Percentiles rank a stretch among this genome's conserved stretches.
These are phyloP conservation scores for Diaporthe nobilis DNA, from an alignment of 2,329 filamentous ascomycete genomes.

Conservation along the genomic window DNA sequence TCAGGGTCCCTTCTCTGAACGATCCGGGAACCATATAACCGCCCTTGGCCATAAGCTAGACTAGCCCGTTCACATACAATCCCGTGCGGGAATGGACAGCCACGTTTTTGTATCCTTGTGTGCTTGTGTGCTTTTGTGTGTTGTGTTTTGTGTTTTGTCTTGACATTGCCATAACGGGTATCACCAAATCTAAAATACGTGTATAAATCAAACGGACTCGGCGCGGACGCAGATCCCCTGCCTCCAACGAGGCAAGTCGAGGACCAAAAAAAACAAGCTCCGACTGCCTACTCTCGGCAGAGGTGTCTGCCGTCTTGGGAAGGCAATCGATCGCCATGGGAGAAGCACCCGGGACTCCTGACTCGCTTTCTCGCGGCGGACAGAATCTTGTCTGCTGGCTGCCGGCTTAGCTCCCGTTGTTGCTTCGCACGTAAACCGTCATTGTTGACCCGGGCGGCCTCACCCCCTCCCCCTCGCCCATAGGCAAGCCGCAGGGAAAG, in stretches of 20 bases:
- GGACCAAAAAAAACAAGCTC: slow-evolving; percentile 15
- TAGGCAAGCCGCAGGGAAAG: not conserved
- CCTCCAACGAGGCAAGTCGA: not conserved
- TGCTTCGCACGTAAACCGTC: not conserved
- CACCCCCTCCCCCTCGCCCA: not conserved
- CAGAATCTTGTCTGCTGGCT: slow-evolving; percentile 29
- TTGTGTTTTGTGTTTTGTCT: slow-evolving; percentile 9
- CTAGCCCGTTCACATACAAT: slow-evolving; percentile 20
- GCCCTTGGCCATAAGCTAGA: slow-evolving; percentile 19
- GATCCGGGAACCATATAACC: slow-evolving; percentile 14
- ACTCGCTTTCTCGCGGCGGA: slow-evolving; percentile 7
- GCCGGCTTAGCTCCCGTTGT: slow-evolving; percentile 25
- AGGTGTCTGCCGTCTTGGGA: slow-evolving; percentile 24
- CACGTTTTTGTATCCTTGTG: not conserved
- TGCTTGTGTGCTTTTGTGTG: not conserved
- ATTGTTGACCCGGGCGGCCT: not conserved
- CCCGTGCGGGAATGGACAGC: slow-evolving; percentile 7
- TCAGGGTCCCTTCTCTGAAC: not conserved
- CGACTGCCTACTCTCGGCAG: slow-evolving; percentile 4
- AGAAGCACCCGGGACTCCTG: not conserved
- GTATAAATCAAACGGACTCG: not conserved
- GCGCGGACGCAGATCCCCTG: not conserved
- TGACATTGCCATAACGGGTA: not conserved
- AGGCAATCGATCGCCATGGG: slow-evolving; percentile 6
- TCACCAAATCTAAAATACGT: not conserved